Conservation (phyloP, 441 rosid species). For the Populus tomentosa region DNA sequence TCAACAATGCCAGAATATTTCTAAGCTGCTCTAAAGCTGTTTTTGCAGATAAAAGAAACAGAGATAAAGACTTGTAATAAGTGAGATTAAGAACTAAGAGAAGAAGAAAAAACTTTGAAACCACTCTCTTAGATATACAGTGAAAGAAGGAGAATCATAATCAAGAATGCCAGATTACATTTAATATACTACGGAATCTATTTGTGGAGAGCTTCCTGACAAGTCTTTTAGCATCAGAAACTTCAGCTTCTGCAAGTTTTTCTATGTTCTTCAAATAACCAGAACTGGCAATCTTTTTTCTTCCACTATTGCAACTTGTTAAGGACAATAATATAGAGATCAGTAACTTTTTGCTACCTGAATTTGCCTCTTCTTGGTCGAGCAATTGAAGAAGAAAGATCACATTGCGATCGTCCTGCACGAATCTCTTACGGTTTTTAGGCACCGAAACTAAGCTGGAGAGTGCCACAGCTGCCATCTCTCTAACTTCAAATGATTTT, state of each 20-base stretch:
- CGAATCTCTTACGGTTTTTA: conserved; percentile 60
- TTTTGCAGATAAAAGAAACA: conserved; percentile 11
- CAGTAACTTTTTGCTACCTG: conserved; percentile 54
- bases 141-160: conserved; percentile 8
- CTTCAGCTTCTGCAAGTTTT: conserved; percentile 89
- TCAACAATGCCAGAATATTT: neutral
- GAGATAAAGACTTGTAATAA: conserved; percentile 3
- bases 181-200: conserved; percentile 61
- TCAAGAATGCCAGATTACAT: conserved; percentile 74
- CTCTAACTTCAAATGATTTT: conserved; percentile 67
- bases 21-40: conserved; percentile 22
- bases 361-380: conserved; percentile 56
- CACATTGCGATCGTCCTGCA: conserved; percentile 64
- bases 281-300: conserved; percentile 73
- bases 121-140: conserved; percentile 39
- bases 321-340: conserved; percentile 69
- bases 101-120: conserved; percentile 13
- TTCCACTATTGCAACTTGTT: conserved; percentile 64
- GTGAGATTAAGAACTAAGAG: neutral
- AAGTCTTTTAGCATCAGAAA: conserved; percentile 75
- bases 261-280: conserved; percentile 79
- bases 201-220: conserved; percentile 68
- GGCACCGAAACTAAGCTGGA: conserved; percentile 52
- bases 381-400: conserved; percentile 57
- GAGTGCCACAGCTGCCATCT: conserved; percentile 71